Evolutionary conservation across 345 rosid species (phyloP).

Genomic region (Gossypium arboreum): DNA sequence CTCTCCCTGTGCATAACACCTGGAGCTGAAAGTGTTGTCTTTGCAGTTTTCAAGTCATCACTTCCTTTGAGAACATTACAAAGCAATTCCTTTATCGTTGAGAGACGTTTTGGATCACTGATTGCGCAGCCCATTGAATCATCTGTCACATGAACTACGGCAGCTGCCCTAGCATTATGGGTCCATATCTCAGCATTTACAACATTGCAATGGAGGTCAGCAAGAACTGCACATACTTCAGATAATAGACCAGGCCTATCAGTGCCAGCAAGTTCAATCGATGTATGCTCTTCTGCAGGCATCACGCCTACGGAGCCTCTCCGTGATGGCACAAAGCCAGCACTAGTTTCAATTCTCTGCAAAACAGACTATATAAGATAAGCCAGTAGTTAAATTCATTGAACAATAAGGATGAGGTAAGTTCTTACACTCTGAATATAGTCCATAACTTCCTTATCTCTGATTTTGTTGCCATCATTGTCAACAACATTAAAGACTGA

Average conservation of each 20-base stretch:
- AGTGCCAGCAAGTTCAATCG: slow-evolving; percentile 73
- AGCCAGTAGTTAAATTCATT: background rate
- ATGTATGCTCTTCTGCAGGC: slow-evolving; percentile 74
- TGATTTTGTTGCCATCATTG: slow-evolving; percentile 60
- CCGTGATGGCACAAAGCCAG: slow-evolving; percentile 48
- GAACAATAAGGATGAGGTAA: background rate
- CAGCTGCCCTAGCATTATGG: slow-evolving; percentile 90
- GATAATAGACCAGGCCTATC: slow-evolving; percentile 90
- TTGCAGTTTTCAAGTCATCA: slow-evolving; percentile 56
- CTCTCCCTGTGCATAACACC: slow-evolving; percentile 60
- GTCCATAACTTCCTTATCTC: slow-evolving; percentile 51
- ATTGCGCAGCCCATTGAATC: slow-evolving; percentile 52
- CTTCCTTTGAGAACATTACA: slow-evolving; percentile 60
- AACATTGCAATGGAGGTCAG: slow-evolving; percentile 78
- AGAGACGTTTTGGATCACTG: slow-evolving; percentile 58
- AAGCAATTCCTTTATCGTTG: slow-evolving; percentile 55
- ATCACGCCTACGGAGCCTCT: slow-evolving; percentile 72
- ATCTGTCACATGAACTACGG: slow-evolving; percentile 77
- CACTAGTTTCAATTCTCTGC: slow-evolving; percentile 78
- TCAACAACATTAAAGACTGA: slow-evolving; percentile 80
- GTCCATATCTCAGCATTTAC: slow-evolving; percentile 94
- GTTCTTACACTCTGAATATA: slow-evolving; percentile 59
- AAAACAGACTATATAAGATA: slow-evolving; percentile 10
- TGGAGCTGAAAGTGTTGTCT: slow-evolving; percentile 57
- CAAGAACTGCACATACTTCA: slow-evolving; percentile 87